Conservation (phyloP, 2,329 filamentous ascomycete genomes). For the Trichoderma polysporum region DNA sequence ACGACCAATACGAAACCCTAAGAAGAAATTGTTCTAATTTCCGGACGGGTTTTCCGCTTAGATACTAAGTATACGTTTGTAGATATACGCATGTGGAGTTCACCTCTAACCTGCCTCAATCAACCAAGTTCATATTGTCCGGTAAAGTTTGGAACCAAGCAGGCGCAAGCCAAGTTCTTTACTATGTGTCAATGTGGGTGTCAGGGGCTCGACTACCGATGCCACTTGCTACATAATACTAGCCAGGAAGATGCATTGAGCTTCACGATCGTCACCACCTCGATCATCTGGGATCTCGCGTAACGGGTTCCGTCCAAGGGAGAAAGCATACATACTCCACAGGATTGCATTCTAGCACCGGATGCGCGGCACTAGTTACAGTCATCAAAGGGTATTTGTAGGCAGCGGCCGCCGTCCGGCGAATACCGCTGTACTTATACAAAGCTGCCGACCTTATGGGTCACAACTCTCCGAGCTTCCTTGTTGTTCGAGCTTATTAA, state of each 20-base stretch:
- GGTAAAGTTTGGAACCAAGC: background rate
- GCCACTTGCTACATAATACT: background rate
- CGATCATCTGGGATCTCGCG: background rate
- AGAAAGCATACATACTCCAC: background rate
- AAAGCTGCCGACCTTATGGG: background rate
- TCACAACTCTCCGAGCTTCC: background rate
- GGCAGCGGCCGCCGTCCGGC: background rate
- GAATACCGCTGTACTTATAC: background rate
- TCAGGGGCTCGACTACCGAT: background rate
- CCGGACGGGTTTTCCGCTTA: background rate
- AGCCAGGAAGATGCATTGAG: background rate
- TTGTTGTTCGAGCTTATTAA: background rate
- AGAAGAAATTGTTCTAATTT: background rate
- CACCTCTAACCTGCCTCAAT: background rate
- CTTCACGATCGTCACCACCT: slow-evolving; percentile 4
- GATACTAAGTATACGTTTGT: background rate
- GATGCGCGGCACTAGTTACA: background rate
- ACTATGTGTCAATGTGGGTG: background rate
- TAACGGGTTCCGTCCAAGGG: background rate
- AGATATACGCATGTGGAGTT: slow-evolving; percentile 6
- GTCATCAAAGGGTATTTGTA: background rate
- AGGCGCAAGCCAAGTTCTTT: background rate
- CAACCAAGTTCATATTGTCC: background rate
- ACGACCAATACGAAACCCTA: background rate
- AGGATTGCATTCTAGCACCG: background rate